Evolutionary conservation across 768 basidiomycete species (phyloP).

Genomic region (Pulveroboletus sp.): DNA sequence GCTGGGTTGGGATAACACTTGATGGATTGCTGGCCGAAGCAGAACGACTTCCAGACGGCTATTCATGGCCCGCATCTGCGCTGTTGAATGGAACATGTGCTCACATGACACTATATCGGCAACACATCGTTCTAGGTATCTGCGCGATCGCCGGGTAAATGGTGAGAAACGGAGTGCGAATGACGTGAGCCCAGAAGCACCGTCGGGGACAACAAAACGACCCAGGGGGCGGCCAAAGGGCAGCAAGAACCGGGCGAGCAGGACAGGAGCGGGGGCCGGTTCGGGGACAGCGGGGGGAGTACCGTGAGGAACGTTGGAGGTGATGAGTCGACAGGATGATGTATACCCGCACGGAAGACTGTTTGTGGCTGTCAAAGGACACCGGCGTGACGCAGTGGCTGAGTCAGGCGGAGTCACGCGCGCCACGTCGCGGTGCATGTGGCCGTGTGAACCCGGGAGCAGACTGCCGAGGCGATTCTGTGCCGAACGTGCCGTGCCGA

Average conservation of each 20-base stretch:
- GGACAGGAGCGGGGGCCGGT: conserved; percentile 9
- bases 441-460: too few species aligned
- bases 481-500: not conserved
- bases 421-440: too few species aligned
- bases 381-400: conserved; percentile 7
- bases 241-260: conserved; percentile 49
- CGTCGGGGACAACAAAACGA: conserved; percentile 37
- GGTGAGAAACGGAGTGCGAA: conserved; percentile 36
- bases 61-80: conserved; percentile 1
- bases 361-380: not conserved
- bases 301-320: not conserved
- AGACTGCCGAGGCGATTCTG: too few species aligned
- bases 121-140: conserved; percentile 39
- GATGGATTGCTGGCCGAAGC: not conserved
- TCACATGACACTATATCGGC: conserved; percentile 12
- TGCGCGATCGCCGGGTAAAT: conserved; percentile 56
- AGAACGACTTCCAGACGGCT: not conserved
- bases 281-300: conserved; percentile 3
- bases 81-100: conserved; percentile 9
- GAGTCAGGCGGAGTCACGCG: conserved; percentile 8
- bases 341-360: conserved; percentile 4
- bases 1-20: conserved; percentile 1
- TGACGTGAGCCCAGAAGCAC: conserved; percentile 29
- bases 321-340: not conserved
- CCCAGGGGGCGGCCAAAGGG: conserved; percentile 67